Evolutionary conservation across 352 stramenopile genomes (phyloP).

Genomic region (Thalassiosira livingstoniorum): DNA sequence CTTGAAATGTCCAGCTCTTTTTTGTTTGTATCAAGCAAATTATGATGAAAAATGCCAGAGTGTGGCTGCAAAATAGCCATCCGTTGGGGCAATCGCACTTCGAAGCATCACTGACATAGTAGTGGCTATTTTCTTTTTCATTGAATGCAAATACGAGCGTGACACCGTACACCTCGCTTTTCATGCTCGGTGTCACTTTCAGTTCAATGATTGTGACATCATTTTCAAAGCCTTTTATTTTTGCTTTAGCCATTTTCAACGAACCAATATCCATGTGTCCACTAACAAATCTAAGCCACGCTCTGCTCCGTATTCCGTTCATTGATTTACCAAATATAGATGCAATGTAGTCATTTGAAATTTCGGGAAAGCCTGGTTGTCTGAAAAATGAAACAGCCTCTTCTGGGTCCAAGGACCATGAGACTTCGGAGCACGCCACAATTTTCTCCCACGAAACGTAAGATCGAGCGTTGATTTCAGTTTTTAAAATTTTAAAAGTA

Average conservation of each 20-base stretch:
- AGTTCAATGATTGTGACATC: neutral
- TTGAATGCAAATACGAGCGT: neutral
- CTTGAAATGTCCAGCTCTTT: neutral
- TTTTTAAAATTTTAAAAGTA: neutral
- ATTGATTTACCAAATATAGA: slow-evolving; percentile 27
- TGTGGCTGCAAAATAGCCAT: slow-evolving; percentile 26
- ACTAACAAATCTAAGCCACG: slow-evolving; percentile 22
- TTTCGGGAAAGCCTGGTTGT: neutral
- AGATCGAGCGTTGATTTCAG: neutral
- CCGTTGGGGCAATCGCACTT: slow-evolving; percentile 26
- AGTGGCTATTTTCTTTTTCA: neutral
- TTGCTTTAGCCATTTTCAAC: slow-evolving; percentile 15
- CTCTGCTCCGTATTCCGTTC: slow-evolving; percentile 28
- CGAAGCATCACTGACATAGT: neutral
- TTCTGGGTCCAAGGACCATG: slow-evolving; percentile 8
- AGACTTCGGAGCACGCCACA: neutral
- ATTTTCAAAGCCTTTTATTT: neutral
- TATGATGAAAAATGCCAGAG: slow-evolving; percentile 8
- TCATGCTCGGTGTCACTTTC: slow-evolving; percentile 10
- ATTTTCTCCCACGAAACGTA: slow-evolving; percentile 25
- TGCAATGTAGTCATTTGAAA: slow-evolving; percentile 8
- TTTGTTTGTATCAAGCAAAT: neutral
- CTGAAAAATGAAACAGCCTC: neutral
- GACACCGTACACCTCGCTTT: neutral
- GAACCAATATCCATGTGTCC: slow-evolving; percentile 25